Evolutionary conservation across 2,329 filamentous ascomycete species (phyloP).

Genomic region (Sporothrix phasma): DNA sequence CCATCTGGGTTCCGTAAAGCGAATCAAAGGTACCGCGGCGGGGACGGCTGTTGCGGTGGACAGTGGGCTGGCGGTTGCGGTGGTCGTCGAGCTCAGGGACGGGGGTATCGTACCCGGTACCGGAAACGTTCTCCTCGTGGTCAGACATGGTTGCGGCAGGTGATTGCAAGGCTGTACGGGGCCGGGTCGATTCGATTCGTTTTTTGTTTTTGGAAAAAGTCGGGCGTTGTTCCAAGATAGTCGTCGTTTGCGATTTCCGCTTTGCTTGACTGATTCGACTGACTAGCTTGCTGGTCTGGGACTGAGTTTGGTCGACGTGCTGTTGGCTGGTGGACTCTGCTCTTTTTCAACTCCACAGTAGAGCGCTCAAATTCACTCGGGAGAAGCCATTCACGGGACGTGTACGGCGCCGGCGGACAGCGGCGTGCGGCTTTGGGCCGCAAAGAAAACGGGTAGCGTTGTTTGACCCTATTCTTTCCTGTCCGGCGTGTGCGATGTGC

Average conservation of each 20-base stretch:
- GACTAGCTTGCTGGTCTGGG: neutral
- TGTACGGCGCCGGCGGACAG: slow-evolving; percentile 18
- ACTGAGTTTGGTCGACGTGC: neutral
- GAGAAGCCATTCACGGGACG: slow-evolving; percentile 19
- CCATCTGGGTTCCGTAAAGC: slow-evolving; percentile 39
- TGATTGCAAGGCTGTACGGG: neutral
- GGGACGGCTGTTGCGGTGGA: slow-evolving; percentile 49
- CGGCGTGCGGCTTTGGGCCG: slow-evolving; percentile 20
- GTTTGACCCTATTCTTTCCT: slow-evolving; percentile 9
- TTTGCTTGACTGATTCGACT: neutral
- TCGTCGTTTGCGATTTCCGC: neutral
- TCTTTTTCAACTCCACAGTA: slow-evolving; percentile 16
- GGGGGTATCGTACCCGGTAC: slow-evolving; percentile 60
- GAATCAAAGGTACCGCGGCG: slow-evolving; percentile 68
- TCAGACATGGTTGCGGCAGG: slow-evolving; percentile 47
- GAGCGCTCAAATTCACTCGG: slow-evolving; percentile 18
- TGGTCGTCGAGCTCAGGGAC: slow-evolving; percentile 83
- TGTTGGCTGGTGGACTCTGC: neutral
- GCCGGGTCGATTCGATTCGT: neutral
- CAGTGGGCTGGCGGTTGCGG: slow-evolving; percentile 53
- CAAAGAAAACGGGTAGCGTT: slow-evolving; percentile 9
- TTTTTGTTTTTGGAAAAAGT: neutral
- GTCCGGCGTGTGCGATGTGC: slow-evolving; percentile 10
- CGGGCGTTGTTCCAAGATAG: neutral
- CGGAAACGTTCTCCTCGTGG: slow-evolving; percentile 48